Evolutionary conservation across 208 protist species (phyloP).

Genomic region (Phytomonas serpens): DNA sequence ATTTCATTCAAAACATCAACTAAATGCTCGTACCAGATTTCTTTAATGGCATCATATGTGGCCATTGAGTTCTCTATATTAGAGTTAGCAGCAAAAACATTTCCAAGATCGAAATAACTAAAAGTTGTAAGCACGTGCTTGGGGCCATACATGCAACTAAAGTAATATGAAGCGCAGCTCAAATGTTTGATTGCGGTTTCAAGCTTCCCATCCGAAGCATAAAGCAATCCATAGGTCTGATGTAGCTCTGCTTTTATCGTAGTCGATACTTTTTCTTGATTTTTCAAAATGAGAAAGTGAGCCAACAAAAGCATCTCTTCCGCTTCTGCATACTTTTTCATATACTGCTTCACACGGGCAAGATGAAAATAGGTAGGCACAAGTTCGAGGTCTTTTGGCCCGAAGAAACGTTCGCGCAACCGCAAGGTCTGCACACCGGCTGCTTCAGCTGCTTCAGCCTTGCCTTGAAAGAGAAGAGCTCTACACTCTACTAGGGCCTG

Average conservation of each 20-base stretch:
- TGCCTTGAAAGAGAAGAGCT: constrained; percentile 52
- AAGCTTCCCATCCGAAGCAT: constrained; percentile 77
- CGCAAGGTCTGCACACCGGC: constrained; percentile 69
- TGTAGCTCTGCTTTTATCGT: constrained; percentile 79
- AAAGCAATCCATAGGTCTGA: constrained; percentile 84
- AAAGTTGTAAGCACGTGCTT: constrained; percentile 77
- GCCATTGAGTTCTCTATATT: constrained; percentile 84
- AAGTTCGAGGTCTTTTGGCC: constrained; percentile 52
- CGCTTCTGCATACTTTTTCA: constrained; percentile 66
- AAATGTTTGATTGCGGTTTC: constrained; percentile 76
- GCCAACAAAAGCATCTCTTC: constrained; percentile 86
- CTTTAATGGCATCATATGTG: constrained; percentile 79
- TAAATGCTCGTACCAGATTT: constrained; percentile 75
- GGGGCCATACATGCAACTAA: constrained; percentile 72
- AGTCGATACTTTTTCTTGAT: constrained; percentile 39
- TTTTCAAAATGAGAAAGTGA: constrained; percentile 71
- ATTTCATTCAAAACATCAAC: constrained; percentile 40
- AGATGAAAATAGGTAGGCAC: constrained; percentile 80
- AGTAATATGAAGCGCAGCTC: constrained; percentile 79
- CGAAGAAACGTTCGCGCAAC: constrained; percentile 72
- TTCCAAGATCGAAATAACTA: constrained; percentile 87
- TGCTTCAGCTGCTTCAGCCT: constrained; percentile 65
- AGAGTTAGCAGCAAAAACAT: constrained; percentile 83
- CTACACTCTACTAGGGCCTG: constrained; percentile 68
- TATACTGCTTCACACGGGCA: constrained; percentile 79